Evolutionary conservation across 352 stramenopile genomes (phyloP).

Genomic region (Hyaloperonospora arabidopsidis): DNA sequence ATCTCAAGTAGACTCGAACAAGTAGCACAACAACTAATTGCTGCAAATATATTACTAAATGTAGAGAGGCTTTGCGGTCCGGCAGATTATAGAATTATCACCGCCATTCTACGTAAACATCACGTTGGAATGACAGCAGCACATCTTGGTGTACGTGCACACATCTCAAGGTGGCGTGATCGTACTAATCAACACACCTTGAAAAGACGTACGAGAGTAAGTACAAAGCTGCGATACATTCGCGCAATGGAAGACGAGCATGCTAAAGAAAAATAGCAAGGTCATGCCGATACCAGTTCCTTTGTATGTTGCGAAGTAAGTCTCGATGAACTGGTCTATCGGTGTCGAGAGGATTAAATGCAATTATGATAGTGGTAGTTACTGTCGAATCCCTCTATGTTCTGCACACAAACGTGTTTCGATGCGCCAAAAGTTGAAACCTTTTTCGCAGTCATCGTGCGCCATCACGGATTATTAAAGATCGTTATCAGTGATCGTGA

Average conservation of each 20-base stretch:
- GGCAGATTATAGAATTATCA: neutral
- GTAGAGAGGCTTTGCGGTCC: neutral
- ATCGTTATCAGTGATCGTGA: conserved; percentile 4
- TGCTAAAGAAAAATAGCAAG: conserved; percentile 3
- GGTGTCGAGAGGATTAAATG: conserved; percentile 17
- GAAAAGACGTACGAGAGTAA: neutral
- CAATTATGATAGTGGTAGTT: conserved; percentile 13
- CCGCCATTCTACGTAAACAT: neutral
- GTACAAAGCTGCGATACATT: neutral
- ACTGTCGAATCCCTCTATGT: neutral
- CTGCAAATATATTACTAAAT: too few species aligned
- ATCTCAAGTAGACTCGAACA: too few species aligned
- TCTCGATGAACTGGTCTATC: conserved; percentile 10
- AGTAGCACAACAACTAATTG: too few species aligned
- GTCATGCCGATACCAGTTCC: neutral
- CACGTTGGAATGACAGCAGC: neutral
- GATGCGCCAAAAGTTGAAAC: neutral
- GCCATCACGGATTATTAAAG: neutral
- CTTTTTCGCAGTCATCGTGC: neutral
- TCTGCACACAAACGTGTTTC: neutral
- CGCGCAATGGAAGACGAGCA: conserved; percentile 3
- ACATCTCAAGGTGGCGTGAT: neutral
- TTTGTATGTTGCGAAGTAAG: neutral
- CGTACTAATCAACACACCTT: neutral
- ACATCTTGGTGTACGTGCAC: neutral